Conservation (phyloP, 169 alveolate genomes). For the Plasmodium chabaudi region DNA sequence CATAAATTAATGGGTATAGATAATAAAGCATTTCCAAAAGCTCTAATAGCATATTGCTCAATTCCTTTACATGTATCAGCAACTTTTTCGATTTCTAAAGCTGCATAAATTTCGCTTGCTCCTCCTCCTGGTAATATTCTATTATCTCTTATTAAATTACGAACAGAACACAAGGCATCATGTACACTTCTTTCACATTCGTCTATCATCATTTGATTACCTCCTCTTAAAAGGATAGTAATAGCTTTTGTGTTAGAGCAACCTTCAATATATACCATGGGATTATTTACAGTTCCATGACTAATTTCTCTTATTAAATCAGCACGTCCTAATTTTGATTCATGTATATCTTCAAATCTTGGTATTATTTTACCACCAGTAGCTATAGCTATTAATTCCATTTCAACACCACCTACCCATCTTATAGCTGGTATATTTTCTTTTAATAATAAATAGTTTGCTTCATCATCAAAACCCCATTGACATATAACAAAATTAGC, state of each 20-base stretch:
- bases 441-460: constrained; percentile 92
- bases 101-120: constrained; percentile 97
- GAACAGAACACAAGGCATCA: constrained; percentile 98
- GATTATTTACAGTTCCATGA: constrained; percentile 96
- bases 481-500: constrained; percentile 98
- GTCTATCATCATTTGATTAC: constrained; percentile 96
- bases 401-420: constrained; percentile 99
- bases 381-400: constrained; percentile 99
- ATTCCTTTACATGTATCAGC: constrained; percentile 93
- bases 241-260: constrained; percentile 95
- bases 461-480: constrained; percentile 99
- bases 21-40: constrained; percentile 98
- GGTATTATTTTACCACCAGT: constrained; percentile 99
- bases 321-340: constrained; percentile 96
- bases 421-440: constrained; percentile 96
- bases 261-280: constrained; percentile 96
- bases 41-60: constrained; percentile 98
- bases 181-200: constrained; percentile 98
- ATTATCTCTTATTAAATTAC: constrained; percentile 91
- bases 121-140: constrained; percentile 99
- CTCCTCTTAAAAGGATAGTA: constrained; percentile 97
- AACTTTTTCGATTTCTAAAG: constrained; percentile 92
- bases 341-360: constrained; percentile 95
- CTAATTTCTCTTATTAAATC: constrained; percentile 93
- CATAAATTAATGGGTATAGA: constrained; percentile 97